Base-by-base conservation (phyloP, 179 eudicot species). In the Spinacia oleracea region DNA sequence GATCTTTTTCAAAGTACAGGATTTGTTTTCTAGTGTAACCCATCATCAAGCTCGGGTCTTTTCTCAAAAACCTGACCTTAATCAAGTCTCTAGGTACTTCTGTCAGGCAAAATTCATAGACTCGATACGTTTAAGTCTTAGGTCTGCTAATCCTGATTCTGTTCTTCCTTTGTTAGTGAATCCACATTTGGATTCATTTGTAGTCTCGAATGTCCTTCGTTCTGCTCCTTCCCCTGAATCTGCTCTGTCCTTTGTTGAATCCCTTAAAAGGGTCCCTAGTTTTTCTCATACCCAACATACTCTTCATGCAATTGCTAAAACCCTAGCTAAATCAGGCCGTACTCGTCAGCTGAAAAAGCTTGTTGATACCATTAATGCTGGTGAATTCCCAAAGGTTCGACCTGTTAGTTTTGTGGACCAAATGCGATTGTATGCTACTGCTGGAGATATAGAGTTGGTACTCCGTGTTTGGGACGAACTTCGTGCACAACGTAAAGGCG, bases 201-300 rank as follows among this genome's bases (percentile, higher is more conserved):
- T 95, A 23, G 91, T 93, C 63, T 58, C 93, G 63, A 90, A 91
- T 86, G 97, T 91, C 14, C 77, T 93, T 4, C 82, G 86, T 20
- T 90, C 97, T 25, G 95, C 98, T 71, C 97, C 98, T 65, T 91
- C 93, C 25, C 90, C 89, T 14, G 88, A 85, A 20, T 88, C 93
- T 77, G 97, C 97, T 1, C 83, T 93, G 55, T 87, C 87, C 25
- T 85, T 95, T 58, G 77, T 84, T 46, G 90, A 93, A 75, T 73
- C 81, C 42, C 90, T 95, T 55, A 88, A 90, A 79, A 82, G 74
- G 40, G 59, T 89, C 55, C 92, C 88, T 65, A 81, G 86, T 70
- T 95, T 93, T 81, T 80, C 81, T 43, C 98, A 95, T 79, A 88
- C 88, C 74, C 91, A 90, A 69, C 81, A 88, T 51, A 89, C 97